Evolutionary conservation across 352 stramenopile species (phyloP), one percentile per base, ranked within the genome.

Genomic region (Phytophthora pini): DNA sequence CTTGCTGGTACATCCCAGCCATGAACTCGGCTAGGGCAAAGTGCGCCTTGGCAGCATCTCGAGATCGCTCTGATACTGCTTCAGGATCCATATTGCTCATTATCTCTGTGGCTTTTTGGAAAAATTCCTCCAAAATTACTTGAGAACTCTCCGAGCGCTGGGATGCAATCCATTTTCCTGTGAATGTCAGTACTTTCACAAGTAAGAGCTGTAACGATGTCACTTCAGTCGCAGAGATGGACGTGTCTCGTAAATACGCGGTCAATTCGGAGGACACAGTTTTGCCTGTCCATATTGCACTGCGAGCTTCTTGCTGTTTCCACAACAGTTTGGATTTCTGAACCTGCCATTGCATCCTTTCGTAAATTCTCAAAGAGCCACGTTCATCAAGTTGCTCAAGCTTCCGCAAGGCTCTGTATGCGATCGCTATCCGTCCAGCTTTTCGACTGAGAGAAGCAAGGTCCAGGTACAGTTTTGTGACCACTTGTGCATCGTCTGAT

Each of bases 81-180:
- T 58, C 41, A 34, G 62, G 17, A 39, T 79, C 68, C 47, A 94
- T 80, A 1, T 47, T 46, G 22, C 80, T 77, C 7, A 94, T 79
- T 24, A 93, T 80, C 1, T 80, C 56, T 0, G 86, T 88, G 43
- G 94, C 93, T 57, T 89, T 90, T 46, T 93, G 72, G 26, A 98
- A 89, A 65, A 96, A 98, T 0, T 91, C 82, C n/a, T 97, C 86
- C 2, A 98, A 75, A 74, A 99, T 97, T n/a, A 87, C 74, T 73
- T 92, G 83, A 7, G 88, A 96, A 68, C 86, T 90, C 61, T 98
- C 93, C 1, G 95, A 94, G 52, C 95, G 94, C 65, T 98, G 92
- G 55, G 92, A 90, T 17, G 90, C 89, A 67, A 98, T 91, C 96
- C 95, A 99, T 45, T 92, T 90, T 13, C 95, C 94, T 41, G 92